Conservation (phyloP, 2,329 filamentous ascomycete species). For the Talaromyces sp. region DNA sequence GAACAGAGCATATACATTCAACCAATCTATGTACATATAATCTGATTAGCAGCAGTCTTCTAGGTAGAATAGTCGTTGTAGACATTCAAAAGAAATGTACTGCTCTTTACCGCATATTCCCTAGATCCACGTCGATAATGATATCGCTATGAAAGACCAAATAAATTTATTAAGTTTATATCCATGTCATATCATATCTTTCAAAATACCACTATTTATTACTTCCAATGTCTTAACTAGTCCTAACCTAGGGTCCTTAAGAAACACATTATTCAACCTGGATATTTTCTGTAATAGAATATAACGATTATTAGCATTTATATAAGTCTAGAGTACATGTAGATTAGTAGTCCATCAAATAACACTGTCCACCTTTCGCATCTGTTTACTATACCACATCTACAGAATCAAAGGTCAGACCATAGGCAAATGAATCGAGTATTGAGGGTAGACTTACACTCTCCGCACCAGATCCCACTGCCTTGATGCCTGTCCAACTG, state of each 20-base stretch:
- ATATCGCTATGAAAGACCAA: background rate
- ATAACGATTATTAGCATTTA: background rate
- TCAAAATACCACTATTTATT: background rate
- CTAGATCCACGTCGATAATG: background rate
- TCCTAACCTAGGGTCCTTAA: too few species aligned
- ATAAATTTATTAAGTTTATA: background rate
- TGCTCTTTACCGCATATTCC: background rate
- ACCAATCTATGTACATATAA: background rate
- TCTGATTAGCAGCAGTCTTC: background rate
- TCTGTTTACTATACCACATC: constrained; percentile 9
- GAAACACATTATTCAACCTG: too few species aligned
- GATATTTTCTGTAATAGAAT: background rate
- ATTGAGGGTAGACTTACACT: constrained; percentile 4
- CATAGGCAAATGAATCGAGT: background rate
- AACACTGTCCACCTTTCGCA: background rate
- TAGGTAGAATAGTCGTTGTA: background rate
- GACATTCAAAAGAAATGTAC: background rate
- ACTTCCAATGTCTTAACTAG: too few species aligned
- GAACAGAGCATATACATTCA: background rate
- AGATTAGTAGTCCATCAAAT: background rate
- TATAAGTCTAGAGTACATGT: background rate
- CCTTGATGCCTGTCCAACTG: background rate
- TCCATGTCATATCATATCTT: background rate
- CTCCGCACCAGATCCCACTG: constrained; percentile 7
- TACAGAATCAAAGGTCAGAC: background rate